Evolutionary conservation across 495 filamentous ascomycete genomes (phyloP), one percentile per base, ranked within the genome.

Genomic region (Penicillium maclennaniae): DNA sequence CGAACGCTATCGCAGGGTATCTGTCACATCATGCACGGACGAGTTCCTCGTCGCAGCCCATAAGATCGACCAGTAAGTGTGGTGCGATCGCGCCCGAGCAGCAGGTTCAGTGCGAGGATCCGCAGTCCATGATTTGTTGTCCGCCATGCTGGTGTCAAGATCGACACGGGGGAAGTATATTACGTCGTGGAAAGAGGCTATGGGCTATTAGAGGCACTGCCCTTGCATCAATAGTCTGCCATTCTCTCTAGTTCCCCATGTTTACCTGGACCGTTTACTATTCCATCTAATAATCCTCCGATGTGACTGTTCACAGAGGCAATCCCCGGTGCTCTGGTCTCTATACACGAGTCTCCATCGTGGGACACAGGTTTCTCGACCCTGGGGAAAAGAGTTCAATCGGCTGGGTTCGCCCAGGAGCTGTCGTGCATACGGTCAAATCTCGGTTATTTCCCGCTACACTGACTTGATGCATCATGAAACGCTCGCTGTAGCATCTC

Each of bases 181-280:
- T 23, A 23, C 23, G 23, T 23, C 23, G 23, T 34, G 3, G 10
- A 12, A 34, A 4, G 31, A 31, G 31, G 31, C 31, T 12, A 34
- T 34, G 31, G 31, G 9, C 31, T 38, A n/a, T 54, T 46, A 55
- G 45, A 59, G 55, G 53, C 57, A 61, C 55, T 67, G 68, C 66
- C 72, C 72, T 75, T 75, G 68, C 69, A 67, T 70, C 68, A 69
- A 72, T 70, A 74, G 60, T 69, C 38, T 54, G 51, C 41, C 53
- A 43, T 47, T 36, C 21, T 23, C 27, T 46, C 44, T 19, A 40
- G 17, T 43, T 50, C 45, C 39, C 54, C 54, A 26, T 57, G 58
- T 54, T 49, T 61, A 6, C 43, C 31, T 25, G 25, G 43, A 51
- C 43, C 36, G 42, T 31, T 27, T 6, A 40, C 31, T 8, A 16